phyloP scores from a whole-genome alignment of 495 filamentous ascomycete species.

The Melanomma pulvis-pyrius region DNA sequence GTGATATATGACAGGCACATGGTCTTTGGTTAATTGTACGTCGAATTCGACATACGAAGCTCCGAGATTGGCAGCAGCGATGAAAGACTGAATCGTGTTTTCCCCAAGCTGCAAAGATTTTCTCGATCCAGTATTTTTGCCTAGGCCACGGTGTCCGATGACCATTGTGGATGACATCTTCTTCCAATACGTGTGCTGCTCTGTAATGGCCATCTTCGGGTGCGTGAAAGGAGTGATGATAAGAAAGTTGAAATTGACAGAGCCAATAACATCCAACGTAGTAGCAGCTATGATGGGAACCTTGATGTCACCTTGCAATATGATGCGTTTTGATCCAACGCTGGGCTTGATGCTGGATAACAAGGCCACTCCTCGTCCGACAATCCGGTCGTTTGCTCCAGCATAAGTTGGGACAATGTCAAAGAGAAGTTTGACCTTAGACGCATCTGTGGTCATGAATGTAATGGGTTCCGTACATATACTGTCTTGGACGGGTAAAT shows the following conservation, averaged over 20 bases:
- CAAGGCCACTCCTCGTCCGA: conserved; percentile 90
- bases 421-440: conserved; percentile 86
- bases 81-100: conserved; percentile 88
- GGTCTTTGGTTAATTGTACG: conserved; percentile 97
- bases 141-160: conserved; percentile 90
- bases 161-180: conserved; percentile 80
- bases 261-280: conserved; percentile 87
- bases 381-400: conserved; percentile 78
- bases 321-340: conserved; percentile 78
- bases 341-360: conserved; percentile 80
- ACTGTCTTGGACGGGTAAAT: conserved; percentile 91
- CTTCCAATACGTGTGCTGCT: conserved; percentile 94
- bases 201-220: conserved; percentile 87
- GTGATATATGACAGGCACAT: conserved; percentile 98
- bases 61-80: conserved; percentile 90
- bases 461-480: conserved; percentile 89
- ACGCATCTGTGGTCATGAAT: conserved; percentile 76
- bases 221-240: conserved; percentile 94
- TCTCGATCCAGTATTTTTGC: conserved; percentile 82
- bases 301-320: conserved; percentile 87
- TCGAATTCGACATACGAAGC: conserved; percentile 91
- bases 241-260: conserved; percentile 94
- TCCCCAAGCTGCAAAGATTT: conserved; percentile 92
- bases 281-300: conserved; percentile 83
- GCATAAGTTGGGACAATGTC: conserved; percentile 98